Evolutionary conservation across 2,329 filamentous ascomycete genomes (phyloP).

Genomic region (Aspergillus uvarum): DNA sequence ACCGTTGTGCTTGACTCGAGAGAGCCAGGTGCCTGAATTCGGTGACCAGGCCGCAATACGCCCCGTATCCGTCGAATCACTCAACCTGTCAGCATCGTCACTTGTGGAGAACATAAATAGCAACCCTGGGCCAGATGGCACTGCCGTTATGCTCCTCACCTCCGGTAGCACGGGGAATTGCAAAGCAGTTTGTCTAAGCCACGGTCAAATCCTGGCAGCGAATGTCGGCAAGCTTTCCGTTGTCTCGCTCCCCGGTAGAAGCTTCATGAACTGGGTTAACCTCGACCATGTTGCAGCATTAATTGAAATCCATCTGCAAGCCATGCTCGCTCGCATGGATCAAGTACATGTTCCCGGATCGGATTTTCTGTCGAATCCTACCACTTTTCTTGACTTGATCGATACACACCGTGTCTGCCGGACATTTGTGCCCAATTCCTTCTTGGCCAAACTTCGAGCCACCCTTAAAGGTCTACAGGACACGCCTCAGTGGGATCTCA

Average conservation of each 20-base stretch:
- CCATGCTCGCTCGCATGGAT: slow-evolving; percentile 31
- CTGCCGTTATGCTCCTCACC: slow-evolving; percentile 51
- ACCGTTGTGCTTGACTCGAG: slow-evolving; percentile 10
- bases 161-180: slow-evolving; percentile 54
- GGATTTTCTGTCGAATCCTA: slow-evolving; percentile 33
- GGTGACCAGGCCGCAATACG: slow-evolving; percentile 4
- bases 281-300: slow-evolving; percentile 57
- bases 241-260: slow-evolving; percentile 27
- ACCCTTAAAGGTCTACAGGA: slow-evolving; percentile 43
- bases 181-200: slow-evolving; percentile 51
- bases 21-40: slow-evolving; percentile 6
- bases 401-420: slow-evolving; percentile 33
- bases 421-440: slow-evolving; percentile 32
- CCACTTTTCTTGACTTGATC: slow-evolving; percentile 44
- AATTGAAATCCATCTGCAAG: slow-evolving; percentile 53
- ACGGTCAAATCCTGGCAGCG: slow-evolving; percentile 46
- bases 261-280: slow-evolving; percentile 49
- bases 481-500: slow-evolving; percentile 41
- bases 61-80: slow-evolving; percentile 5
- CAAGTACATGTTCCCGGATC: slow-evolving; percentile 23
- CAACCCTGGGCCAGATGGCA: background rate
- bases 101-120: background rate
- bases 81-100: background rate
- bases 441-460: slow-evolving; percentile 18
- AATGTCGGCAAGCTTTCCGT: slow-evolving; percentile 40